Percentiles rank a stretch among this genome's conserved stretches.
Conservation (phyloP, 129 eudicot genomes). For the Tagetes erecta region DNA sequence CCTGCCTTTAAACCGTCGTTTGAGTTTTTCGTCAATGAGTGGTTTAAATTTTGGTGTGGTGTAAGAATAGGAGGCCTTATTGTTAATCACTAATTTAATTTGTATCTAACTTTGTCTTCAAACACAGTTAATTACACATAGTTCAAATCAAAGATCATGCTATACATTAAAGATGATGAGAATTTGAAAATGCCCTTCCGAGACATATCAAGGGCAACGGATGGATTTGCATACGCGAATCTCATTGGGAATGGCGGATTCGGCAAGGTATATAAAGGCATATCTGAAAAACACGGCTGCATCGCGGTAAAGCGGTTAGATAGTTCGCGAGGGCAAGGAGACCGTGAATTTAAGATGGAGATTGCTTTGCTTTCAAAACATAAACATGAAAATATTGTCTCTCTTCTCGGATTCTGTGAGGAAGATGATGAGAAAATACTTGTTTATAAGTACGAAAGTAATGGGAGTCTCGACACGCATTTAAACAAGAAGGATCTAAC, state of each 20-base stretch:
- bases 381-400: background rate
- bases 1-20: too few relatives aligned
- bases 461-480: conserved; percentile 25
- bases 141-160: background rate
- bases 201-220: background rate
- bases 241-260: background rate
- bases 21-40: too few relatives aligned
- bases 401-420: background rate
- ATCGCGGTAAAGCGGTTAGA: background rate
- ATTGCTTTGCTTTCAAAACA: background rate
- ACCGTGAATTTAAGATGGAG: background rate
- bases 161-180: background rate
- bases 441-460: conserved; percentile 34
- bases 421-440: conserved; percentile 28
- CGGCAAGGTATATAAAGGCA: background rate
- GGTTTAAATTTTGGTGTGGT: too few relatives aligned
- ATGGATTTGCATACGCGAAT: background rate
- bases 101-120: too few relatives aligned
- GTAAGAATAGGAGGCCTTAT: too few relatives aligned
- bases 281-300: background rate
- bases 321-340: background rate
- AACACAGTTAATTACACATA: too few relatives aligned
- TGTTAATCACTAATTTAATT: too few relatives aligned
- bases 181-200: background rate
- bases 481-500: conserved; percentile 12